Conservation (phyloP, 495 filamentous ascomycete species). For the Penicillium steckii region DNA sequence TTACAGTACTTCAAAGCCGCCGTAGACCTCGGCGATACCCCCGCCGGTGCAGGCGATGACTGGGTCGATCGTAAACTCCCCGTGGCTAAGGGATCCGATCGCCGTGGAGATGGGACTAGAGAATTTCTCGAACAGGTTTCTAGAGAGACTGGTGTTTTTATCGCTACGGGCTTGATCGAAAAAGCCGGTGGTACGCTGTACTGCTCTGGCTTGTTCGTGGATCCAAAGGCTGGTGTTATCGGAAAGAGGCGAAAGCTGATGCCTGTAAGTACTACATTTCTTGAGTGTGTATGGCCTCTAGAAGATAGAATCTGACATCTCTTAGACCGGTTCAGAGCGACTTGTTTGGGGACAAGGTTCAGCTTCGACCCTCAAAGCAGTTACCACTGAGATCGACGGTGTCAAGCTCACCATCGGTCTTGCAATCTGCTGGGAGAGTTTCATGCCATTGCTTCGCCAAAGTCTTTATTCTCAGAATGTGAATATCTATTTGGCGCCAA, state of each 20-base stretch:
- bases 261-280: constrained; percentile 64
- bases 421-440: constrained; percentile 97
- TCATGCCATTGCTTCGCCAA: constrained; percentile 84
- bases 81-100: constrained; percentile 41
- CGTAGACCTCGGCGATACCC: constrained; percentile 85
- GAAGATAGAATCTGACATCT: background rate
- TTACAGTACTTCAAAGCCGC: constrained; percentile 74
- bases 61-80: constrained; percentile 68
- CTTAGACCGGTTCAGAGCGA: constrained; percentile 32
- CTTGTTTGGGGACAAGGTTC: constrained; percentile 90
- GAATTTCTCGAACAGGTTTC: constrained; percentile 76
- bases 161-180: constrained; percentile 79
- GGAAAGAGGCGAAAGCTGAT: constrained; percentile 95
- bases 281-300: too few species aligned
- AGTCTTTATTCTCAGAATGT: constrained; percentile 88
- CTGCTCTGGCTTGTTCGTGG: constrained; percentile 81
- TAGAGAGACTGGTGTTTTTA: constrained; percentile 71
- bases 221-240: constrained; percentile 65
- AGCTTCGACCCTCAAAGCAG: constrained; percentile 73
- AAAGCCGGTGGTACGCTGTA: constrained; percentile 78
- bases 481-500: constrained; percentile 89
- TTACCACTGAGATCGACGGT: constrained; percentile 77
- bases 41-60: constrained; percentile 65
- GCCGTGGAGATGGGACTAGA: constrained; percentile 81
- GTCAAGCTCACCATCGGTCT: constrained; percentile 75